Evolutionary conservation across 2,329 filamentous ascomycete species (phyloP), one percentile per base, ranked within the genome.

Genomic region (Hypoxylon sp.): DNA sequence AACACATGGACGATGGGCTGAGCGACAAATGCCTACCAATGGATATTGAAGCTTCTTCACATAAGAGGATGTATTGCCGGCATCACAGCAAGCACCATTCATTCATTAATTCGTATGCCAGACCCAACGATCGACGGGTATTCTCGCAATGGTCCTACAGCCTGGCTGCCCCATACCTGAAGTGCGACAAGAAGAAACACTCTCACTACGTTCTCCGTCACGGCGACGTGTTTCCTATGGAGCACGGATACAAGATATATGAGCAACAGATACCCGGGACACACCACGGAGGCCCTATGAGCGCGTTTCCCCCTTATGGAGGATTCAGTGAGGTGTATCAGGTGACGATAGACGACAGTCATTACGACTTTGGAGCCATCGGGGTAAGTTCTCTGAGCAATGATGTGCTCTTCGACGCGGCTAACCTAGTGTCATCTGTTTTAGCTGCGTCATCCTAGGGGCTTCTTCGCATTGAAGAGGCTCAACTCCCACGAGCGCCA

Each of bases 391-490:
- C 13, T 13, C 18, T 11, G 15, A 40, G 4, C 17, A 33, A 10
- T 2, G 11, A 15, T 20, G n/a, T 26, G 21, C 10, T 13, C 43
- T 20, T 29, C 17, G 3, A 18, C 15, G 23, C 5, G 17, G 26
- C 58, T 60, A 43, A 60, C 49, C 7, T 27, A n/a, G 17, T 3
- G 7, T 2, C 10, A 21, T 27, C 27, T 21, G 3, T n/a, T n/a
- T n/a, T 23, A 65, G 57, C 40, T 61, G 18, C 60, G 54, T 13
- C 56, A 63, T 23, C 54, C 54, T 4, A 4, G 27, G 7, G 38
- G 40, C 6, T 18, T 56, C 8, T 65, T 63, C 15, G 62, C 62
- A 1, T 29, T 65, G 26, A 65, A 65, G 24, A 65, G 47, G 18
- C 57, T 65, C 7, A 55, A 3, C 3, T 55, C 60, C 1, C 51